Percentiles rank a stretch among this genome's conserved stretches.
Conservation (phyloP, 2,329 filamentous ascomycete genomes). For the Diaporthe vaccinii region DNA sequence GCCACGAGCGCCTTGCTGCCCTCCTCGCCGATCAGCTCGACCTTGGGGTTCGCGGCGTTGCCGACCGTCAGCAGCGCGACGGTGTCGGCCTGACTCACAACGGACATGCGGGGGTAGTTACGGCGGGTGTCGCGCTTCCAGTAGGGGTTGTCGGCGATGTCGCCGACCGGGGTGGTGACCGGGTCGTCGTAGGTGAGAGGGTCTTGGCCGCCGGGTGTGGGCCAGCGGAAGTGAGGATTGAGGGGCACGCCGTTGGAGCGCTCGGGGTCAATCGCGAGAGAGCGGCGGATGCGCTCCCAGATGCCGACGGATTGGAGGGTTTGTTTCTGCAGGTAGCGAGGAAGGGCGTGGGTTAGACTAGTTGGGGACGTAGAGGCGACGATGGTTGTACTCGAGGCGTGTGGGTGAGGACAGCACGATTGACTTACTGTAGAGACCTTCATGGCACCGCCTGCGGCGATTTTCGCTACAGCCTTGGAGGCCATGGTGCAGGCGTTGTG, state of each 20-base stretch:
- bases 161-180: constrained; percentile 84
- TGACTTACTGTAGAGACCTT: constrained; percentile 70
- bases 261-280: constrained; percentile 85
- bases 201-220: constrained; percentile 80
- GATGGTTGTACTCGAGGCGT: neutral
- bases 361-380: constrained; percentile 7
- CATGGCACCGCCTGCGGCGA: constrained; percentile 66
- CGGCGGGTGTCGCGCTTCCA: constrained; percentile 94
- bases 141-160: constrained; percentile 93
- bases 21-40: constrained; percentile 79
- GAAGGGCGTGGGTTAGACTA: constrained; percentile 41
- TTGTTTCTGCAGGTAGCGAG: constrained; percentile 80
- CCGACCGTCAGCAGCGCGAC: constrained; percentile 89
- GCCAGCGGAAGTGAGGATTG: constrained; percentile 93
- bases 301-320: constrained; percentile 90
- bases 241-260: constrained; percentile 93
- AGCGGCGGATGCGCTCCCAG: constrained; percentile 85
- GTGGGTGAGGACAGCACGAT: constrained; percentile 37
- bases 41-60: constrained; percentile 83
- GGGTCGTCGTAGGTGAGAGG: constrained; percentile 83
- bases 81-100: constrained; percentile 86
- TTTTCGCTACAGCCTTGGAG: constrained; percentile 71
- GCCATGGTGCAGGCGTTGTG: constrained; percentile 65
- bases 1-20: constrained; percentile 77
- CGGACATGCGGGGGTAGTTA: constrained; percentile 83